Conservation (phyloP, 2,329 filamentous ascomycete genomes). For the Cercospora nicotianae region DNA sequence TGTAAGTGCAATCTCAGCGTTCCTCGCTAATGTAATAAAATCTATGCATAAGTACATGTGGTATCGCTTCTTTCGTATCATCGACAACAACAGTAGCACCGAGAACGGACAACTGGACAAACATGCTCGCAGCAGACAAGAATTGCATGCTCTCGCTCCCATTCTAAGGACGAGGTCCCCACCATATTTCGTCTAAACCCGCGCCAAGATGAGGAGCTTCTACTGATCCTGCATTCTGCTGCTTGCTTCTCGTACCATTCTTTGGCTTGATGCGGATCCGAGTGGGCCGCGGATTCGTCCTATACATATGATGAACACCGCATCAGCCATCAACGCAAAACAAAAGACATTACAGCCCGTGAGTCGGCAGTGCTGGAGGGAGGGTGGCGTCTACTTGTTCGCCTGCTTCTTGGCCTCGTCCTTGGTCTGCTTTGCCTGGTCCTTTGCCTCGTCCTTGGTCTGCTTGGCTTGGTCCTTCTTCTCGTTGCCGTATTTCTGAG, state of each 20-base stretch:
- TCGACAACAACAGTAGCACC: background rate
- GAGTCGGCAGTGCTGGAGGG: background rate
- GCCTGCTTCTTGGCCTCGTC: conserved; percentile 33
- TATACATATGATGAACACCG: background rate
- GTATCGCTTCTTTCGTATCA: background rate
- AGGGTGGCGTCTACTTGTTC: conserved; percentile 25
- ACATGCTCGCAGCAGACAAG: background rate
- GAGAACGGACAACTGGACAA: background rate
- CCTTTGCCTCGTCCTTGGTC: conserved; percentile 30
- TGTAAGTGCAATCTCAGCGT: background rate
- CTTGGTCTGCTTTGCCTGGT: conserved; percentile 34
- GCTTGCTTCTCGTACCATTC: background rate
- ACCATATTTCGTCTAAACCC: background rate
- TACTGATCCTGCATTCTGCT: background rate
- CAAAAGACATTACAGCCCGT: conserved; percentile 5
- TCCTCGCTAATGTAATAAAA: background rate
- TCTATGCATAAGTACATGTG: background rate
- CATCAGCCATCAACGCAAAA: conserved; percentile 9
- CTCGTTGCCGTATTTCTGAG: conserved; percentile 33
- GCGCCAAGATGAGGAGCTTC: background rate
- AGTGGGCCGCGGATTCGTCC: background rate
- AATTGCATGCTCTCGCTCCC: background rate
- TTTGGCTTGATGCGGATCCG: background rate
- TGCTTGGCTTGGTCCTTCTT: conserved; percentile 31
- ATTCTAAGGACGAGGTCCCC: background rate